Base-by-base conservation (phyloP, 805 yeast species). In the Candida jianshihensis region DNA sequence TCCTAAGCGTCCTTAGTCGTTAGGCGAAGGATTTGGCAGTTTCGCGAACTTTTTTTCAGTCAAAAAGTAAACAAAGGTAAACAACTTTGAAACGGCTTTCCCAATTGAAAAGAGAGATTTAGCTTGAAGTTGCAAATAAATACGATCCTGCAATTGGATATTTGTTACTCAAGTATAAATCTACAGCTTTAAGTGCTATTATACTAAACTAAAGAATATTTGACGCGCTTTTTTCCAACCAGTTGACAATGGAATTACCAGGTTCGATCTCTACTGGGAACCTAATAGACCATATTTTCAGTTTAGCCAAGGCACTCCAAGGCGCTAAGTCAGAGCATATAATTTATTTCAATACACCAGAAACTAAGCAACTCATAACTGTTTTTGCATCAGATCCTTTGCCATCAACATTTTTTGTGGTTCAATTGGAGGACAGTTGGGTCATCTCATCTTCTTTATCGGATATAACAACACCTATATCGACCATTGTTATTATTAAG, bases 401-500 rank as follows among this genome's bases (percentile, higher is more conserved):
- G 1, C 48, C 59, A 1, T 33, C 53, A 3, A 47, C 62, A 0
- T 13, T 57, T 2, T 53, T 57, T 34, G 37, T 59, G 12, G 40
- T 44, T 6, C 47, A 48, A 18, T 24, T 41, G 11, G 34, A 31
- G 2, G 38, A 40, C 6, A 35, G 38, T 3, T 54, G 53, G 50
- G 13, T 15, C 5, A 25, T 48, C 10, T 24, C 46, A 4, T 21
- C 41, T 10, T 26, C 46, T 12, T 19, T 45, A 17, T 35, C 39
- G 13, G 40, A 39, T 13, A 14, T 37, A 6, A 14, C 29, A 11
- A 32, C 34, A 10, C 44, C 46, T 9, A 18, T 36, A 14, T 49
- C 64, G 2, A 50, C 62, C 1, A 50, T 66, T 13, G 61, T 70
- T 10, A 37, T 73, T n/a, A 60, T 73, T 32, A 74, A 73, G 43